Evolutionary conservation across 2,329 filamentous ascomycete species (phyloP), one percentile per base, ranked within the genome.

Genomic region (Coniella vitis): DNA sequence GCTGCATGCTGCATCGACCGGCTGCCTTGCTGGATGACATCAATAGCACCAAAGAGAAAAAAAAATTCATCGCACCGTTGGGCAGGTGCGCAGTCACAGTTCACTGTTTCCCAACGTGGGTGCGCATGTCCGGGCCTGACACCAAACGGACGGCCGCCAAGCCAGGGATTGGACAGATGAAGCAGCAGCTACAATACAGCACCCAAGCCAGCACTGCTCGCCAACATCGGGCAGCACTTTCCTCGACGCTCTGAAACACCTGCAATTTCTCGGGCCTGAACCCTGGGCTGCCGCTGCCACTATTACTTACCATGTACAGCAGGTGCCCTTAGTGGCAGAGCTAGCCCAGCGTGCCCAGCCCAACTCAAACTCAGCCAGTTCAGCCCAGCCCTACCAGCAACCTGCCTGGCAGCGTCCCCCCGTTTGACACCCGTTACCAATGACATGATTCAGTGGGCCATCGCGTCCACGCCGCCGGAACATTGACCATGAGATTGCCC

Each of bases 391-490:
- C 38, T 40, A n/a, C 19, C 9, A 22, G 19, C 48, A 32, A 47
- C 39, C 45, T 21, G 34, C 36, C 20, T 10, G 46, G 36, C 17
- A 51, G 29, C 39, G 39, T 40, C 42, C 37, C 36, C 39, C 37
- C 22, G 7, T 40, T 22, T 51, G 25, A 29, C 25, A 29, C 25
- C 5, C 5, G 5, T 5, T 39, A 14, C 39, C 36, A 34, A 36
- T 44, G 36, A 37, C 36, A 48, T 47, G 48, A 43, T 44, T 39
- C 35, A 22, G 48, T 43, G 43, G 39, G 36, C 21, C 38, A 41
- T 20, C 32, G 29, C 38, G 38, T 39, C 25, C 25, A 29, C 5
- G 25, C 25, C 5, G 25, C 10, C 25, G 25, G 25, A 5, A 10
- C 25, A 29, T 5, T 29, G 25, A 29, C 25, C 25, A 29, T 5